phyloP scores from a whole-genome alignment of 202 grass and related monocot species.

The Setaria italica region DNA sequence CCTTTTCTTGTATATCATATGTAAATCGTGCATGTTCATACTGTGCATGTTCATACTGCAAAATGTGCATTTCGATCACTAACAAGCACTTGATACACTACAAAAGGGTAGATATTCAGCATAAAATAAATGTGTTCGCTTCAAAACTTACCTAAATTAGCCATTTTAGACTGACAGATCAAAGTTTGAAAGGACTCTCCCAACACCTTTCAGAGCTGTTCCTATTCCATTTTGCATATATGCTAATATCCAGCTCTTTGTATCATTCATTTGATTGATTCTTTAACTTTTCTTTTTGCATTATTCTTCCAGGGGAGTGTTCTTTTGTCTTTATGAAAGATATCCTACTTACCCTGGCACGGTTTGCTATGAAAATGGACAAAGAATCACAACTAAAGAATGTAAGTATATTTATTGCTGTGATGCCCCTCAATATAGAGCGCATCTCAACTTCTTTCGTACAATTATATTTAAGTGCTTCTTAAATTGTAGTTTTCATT shows the following conservation, averaged over 20 bases:
- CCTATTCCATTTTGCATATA: slow-evolving; percentile 26
- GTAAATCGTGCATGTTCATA: not conserved
- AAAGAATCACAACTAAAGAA: slow-evolving; percentile 54
- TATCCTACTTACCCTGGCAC: slow-evolving; percentile 73
- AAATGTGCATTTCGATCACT: not conserved
- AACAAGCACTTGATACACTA: not conserved
- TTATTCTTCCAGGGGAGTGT: slow-evolving; percentile 56
- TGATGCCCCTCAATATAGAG: not conserved
- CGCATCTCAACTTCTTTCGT: slow-evolving; percentile 17
- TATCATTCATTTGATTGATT: slow-evolving; percentile 27
- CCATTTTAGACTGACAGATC: slow-evolving; percentile 11
- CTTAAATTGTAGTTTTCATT: slow-evolving; percentile 26
- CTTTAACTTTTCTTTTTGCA: slow-evolving; percentile 14
- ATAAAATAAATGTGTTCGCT: slow-evolving; percentile 20
- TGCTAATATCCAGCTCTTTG: slow-evolving; percentile 33
- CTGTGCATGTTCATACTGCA: not conserved
- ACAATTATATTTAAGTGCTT: slow-evolving; percentile 15
- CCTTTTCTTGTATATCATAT: slow-evolving; percentile 23
- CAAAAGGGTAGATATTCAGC: not conserved
- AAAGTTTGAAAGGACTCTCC: slow-evolving; percentile 14
- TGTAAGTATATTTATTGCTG: slow-evolving; percentile 62
- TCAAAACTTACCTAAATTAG: slow-evolving; percentile 19
- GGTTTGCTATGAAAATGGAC: slow-evolving; percentile 48
- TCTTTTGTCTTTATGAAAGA: slow-evolving; percentile 89
- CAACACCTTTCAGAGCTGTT: not conserved